A percentile compares a stretch with the other conserved stretches of the same genome.
phyloP scores from a whole-genome alignment of 2,329 filamentous ascomycete genomes.

The Orbilia brochopaga region DNA sequence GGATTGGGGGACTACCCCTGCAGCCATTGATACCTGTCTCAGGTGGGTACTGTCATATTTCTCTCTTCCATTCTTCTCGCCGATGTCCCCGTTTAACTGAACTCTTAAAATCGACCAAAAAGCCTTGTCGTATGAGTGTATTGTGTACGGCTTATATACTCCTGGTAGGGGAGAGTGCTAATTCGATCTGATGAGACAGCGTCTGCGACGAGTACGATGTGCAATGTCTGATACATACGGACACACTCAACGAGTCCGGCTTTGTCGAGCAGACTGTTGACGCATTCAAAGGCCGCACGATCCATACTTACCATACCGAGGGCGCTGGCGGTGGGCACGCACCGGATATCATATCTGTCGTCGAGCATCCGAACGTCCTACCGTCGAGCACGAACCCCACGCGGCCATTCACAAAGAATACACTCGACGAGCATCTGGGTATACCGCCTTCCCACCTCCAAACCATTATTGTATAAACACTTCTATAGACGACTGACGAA shows the following conservation, averaged over 20 bases:
- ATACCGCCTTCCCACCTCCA: neutral
- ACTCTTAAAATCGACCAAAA: too few species aligned
- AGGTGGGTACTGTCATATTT: neutral
- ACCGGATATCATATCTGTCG: conserved; percentile 92
- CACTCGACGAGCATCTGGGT: conserved; percentile 84
- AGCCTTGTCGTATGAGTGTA: too few species aligned
- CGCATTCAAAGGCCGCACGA: conserved; percentile 84
- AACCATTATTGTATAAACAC: too few species aligned
- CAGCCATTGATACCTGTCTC: conserved; percentile 87
- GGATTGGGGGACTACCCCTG: conserved; percentile 91
- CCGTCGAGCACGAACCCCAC: conserved; percentile 93
- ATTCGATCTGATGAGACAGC: conserved; percentile 52
- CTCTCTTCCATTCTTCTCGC: too few species aligned
- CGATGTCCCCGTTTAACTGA: too few species aligned
- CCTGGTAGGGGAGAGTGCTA: neutral
- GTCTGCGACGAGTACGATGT: conserved; percentile 92
- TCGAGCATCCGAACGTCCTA: conserved; percentile 83
- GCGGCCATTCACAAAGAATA: conserved; percentile 86
- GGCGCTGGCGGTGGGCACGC: conserved; percentile 93
- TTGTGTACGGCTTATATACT: neutral
- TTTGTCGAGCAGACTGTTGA: conserved; percentile 90
- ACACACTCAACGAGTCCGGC: conserved; percentile 95
- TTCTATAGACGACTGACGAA: too few species aligned
- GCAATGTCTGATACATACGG: conserved; percentile 92
- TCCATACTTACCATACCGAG: conserved; percentile 97